Evolutionary conservation across 768 basidiomycete genomes (phyloP), one percentile per base, ranked within the genome.

Genomic region (Tephrocybe sp.): DNA sequence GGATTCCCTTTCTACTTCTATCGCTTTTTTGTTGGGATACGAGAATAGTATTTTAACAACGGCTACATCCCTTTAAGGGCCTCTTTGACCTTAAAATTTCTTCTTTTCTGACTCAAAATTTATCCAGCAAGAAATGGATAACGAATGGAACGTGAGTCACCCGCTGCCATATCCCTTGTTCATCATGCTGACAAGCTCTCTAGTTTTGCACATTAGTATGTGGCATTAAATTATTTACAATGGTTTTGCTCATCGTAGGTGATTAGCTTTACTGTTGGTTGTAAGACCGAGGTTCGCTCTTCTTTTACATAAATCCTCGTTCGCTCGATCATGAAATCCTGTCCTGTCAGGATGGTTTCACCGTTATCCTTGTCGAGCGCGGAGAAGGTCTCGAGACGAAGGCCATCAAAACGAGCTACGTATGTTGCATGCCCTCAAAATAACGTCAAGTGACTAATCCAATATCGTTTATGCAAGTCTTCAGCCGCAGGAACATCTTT

Each of bases 301-400:
- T 45, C 30, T 24, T 17, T 24, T 12, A 1, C 43, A n/a, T 24
- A 10, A 10, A 0, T 24, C 17, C 6, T 10, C n/a, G n/a, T 33
- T 15, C 23, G 33, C 26, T 24, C 5, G 24, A 17, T 17, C 24
- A 34, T 51, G 45, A 28, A 50, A 18, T 30, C 45, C 9, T 28
- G 3, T 15, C 11, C 48, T 42, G 26, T 14, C 44, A 76, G 65
- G 76, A 79, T 42, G 88, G 90, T 9, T 81, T 95, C 53, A 90
- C 93, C 18, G 88, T 92, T 48, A 87, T 97, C 57, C 77, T 95
- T 14, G 84, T 97, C 4, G 90, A 93, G 61, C 83, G 92, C 15
- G 75, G 77, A 6, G 88, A 89, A 54, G 89, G 90, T 41, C 81
- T 95, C 14, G 85, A 91, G 67, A 94, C 93, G 1, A 88, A 85